phyloP scores from a whole-genome alignment of 225 moss, liverwort and hornwort species.

The Physcomitrellopsis africana region DNA sequence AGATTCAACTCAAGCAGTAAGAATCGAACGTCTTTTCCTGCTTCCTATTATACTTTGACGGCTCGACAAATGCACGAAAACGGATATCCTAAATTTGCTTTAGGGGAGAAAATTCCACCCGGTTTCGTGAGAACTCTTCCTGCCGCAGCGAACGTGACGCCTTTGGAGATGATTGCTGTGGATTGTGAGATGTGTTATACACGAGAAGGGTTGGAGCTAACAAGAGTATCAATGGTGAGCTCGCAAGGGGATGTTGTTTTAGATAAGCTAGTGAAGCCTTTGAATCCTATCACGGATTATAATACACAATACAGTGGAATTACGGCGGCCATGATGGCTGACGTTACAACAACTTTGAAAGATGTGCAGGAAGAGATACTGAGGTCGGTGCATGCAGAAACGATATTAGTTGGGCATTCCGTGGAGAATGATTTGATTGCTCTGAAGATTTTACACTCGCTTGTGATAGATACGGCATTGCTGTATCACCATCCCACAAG shows the following conservation, averaged over 20 bases:
- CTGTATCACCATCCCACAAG: constrained; percentile 67
- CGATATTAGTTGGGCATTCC: constrained; percentile 86
- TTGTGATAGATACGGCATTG: constrained; percentile 92
- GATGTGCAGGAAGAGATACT: constrained; percentile 78
- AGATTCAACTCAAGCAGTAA: not conserved
- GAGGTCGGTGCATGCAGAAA: constrained; percentile 66
- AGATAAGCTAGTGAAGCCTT: constrained; percentile 83
- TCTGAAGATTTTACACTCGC: constrained; percentile 71
- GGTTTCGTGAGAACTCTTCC: constrained; percentile 68
- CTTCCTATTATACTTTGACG: constrained; percentile 64
- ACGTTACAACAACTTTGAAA: constrained; percentile 68
- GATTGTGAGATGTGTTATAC: constrained; percentile 99
- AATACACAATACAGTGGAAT: constrained; percentile 92
- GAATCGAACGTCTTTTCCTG: constrained; percentile 44
- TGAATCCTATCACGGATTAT: constrained; percentile 77
- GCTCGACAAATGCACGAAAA: constrained; percentile 77
- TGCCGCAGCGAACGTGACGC: constrained; percentile 35
- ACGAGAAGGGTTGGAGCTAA: constrained; percentile 74
- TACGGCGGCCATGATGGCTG: constrained; percentile 76
- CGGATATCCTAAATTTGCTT: constrained; percentile 63
- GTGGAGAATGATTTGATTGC: constrained; percentile 83
- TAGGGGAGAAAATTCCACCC: constrained; percentile 37
- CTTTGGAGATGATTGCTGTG: constrained; percentile 75
- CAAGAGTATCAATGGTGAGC: constrained; percentile 79
- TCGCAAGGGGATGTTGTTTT: constrained; percentile 57